Conservation (phyloP, 1,139 yeast species). For the Hyphopichia pseudoburtonii region DNA sequence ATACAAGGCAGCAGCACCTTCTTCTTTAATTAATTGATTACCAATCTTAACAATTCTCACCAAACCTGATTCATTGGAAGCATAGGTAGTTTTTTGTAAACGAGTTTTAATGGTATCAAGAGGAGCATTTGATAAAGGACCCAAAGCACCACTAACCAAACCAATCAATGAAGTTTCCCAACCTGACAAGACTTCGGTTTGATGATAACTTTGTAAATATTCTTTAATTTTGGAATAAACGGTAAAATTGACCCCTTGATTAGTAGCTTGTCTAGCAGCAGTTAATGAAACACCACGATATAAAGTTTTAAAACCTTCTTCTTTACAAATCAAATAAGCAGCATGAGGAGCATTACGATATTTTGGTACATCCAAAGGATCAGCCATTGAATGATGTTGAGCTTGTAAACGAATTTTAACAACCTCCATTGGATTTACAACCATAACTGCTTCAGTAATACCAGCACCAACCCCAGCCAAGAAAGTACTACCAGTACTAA, state of each 20-base stretch:
- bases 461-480: slow-evolving; percentile 98
- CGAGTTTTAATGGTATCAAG: slow-evolving; percentile 96
- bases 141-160: slow-evolving; percentile 91
- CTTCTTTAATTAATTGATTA: slow-evolving; percentile 78
- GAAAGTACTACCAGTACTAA: slow-evolving; percentile 73
- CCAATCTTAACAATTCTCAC: slow-evolving; percentile 82
- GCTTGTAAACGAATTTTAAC: slow-evolving; percentile 96
- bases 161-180: slow-evolving; percentile 96
- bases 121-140: slow-evolving; percentile 97
- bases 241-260: slow-evolving; percentile 98
- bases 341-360: slow-evolving; percentile 95
- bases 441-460: slow-evolving; percentile 89
- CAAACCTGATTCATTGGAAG: slow-evolving; percentile 68
- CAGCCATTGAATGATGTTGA: slow-evolving; percentile 86
- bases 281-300: slow-evolving; percentile 95
- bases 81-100: slow-evolving; percentile 85
- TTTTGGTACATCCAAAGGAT: slow-evolving; percentile 77
- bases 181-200: slow-evolving; percentile 69
- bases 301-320: slow-evolving; percentile 86
- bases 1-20: slow-evolving; percentile 84
- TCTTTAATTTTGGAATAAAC: slow-evolving; percentile 86
- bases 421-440: slow-evolving; percentile 97
- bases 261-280: slow-evolving; percentile 96
- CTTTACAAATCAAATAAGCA: slow-evolving; percentile 76
- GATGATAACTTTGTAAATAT: slow-evolving; percentile 65